A percentile compares a stretch with the other conserved stretches of the same genome.
These are phyloP conservation scores for Moricandia arvensis DNA, from an alignment of 345 rosid species.

Conservation along the genomic window DNA sequence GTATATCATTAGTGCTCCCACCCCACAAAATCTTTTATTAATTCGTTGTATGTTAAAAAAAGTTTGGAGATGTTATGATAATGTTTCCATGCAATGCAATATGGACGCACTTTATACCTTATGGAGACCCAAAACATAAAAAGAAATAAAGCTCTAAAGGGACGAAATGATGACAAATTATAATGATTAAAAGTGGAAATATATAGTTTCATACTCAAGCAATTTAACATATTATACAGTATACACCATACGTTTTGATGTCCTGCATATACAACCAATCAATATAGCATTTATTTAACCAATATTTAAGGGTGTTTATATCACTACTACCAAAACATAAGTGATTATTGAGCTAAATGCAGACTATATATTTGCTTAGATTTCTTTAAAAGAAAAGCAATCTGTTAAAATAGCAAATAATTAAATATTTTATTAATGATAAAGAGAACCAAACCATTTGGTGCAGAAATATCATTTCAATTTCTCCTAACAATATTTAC, in stretches of 20 bases:
- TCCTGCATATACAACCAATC: neutral
- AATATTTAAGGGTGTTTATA: neutral
- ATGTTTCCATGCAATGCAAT: constrained; percentile 45
- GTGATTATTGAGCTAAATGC: neutral
- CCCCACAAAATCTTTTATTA: constrained; percentile 39
- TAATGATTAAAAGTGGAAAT: constrained; percentile 35
- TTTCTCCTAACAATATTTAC: neutral
- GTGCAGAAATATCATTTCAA: constrained; percentile 8
- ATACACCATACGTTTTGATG: neutral
- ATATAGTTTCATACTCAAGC: constrained; percentile 25
- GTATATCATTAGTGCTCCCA: constrained; percentile 35
- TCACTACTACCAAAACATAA: neutral
- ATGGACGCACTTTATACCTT: constrained; percentile 42
- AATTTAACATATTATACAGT: neutral
- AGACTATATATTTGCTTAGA: neutral
- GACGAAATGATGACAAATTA: constrained; percentile 38
- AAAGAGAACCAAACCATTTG: neutral
- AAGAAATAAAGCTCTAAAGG: constrained; percentile 40
- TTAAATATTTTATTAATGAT: neutral
- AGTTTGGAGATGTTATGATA: constrained; percentile 30
- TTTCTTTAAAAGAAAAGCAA: neutral
- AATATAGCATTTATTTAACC: too few species aligned
- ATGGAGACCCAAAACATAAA: constrained; percentile 43
- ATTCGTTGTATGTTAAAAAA: constrained; percentile 13
- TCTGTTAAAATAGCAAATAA: neutral